Conservation (phyloP, 768 basidiomycete genomes). For the Trametes maxima region DNA sequence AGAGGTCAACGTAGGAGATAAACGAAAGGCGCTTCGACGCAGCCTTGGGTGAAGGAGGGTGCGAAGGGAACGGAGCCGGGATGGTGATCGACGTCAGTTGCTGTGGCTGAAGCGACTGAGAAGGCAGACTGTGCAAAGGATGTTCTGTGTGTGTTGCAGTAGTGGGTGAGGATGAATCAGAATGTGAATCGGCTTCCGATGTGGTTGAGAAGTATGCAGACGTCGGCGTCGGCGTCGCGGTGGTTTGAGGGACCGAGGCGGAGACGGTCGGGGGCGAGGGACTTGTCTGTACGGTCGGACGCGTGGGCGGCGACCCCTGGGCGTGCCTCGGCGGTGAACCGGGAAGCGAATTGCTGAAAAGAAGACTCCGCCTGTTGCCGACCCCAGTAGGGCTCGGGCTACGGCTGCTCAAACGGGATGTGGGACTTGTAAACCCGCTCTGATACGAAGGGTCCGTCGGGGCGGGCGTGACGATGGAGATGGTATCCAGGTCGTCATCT, state of each 20-base stretch:
- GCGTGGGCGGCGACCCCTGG: conserved; percentile 25
- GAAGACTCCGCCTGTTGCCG: conserved; percentile 38
- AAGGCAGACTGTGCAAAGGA: conserved; percentile 32
- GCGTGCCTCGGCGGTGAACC: conserved; percentile 16
- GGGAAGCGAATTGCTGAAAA: conserved; percentile 35
- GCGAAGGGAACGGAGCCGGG: conserved; percentile 31
- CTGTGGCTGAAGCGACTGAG: conserved; percentile 14
- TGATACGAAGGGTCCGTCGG: conserved; percentile 36
- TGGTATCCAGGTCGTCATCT: conserved; percentile 53
- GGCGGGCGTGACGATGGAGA: conserved; percentile 65
- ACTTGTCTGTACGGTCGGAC: conserved; percentile 34
- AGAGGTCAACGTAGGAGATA: conserved; percentile 85
- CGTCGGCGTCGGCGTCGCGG: conserved; percentile 42
- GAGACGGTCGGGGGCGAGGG: conserved; percentile 5
- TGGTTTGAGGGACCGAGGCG: conserved; percentile 14
- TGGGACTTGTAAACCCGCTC: conserved; percentile 68
- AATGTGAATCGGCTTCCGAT: conserved; percentile 31
- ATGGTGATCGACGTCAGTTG: conserved; percentile 28
- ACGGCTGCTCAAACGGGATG: conserved; percentile 61
- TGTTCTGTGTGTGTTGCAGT: conserved; percentile 39
- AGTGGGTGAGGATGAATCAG: conserved; percentile 41
- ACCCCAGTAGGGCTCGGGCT: conserved; percentile 62
- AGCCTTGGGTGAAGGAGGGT: conserved; percentile 51
- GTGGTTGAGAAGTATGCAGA: conserved; percentile 48
- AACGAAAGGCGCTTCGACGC: conserved; percentile 79